Conservation (phyloP, 768 basidiomycete genomes). For the Hygrocybe coccinea region DNA sequence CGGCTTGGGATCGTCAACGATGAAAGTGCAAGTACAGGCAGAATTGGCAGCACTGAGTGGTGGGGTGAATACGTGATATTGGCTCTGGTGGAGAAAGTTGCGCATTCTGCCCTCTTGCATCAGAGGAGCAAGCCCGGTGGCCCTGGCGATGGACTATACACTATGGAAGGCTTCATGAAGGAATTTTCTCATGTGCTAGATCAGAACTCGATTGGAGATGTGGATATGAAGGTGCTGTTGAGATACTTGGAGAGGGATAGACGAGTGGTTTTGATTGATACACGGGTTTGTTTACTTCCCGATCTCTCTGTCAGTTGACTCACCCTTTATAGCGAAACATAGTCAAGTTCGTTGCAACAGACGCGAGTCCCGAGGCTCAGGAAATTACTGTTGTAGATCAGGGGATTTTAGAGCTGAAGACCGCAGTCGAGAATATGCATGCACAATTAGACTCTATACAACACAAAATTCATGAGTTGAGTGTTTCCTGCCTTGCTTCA, state of each 20-base stretch:
- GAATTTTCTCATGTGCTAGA: constrained; percentile 47
- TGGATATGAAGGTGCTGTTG: constrained; percentile 65
- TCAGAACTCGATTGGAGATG: constrained; percentile 44
- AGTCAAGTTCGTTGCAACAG: constrained; percentile 68
- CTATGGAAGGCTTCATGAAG: constrained; percentile 51
- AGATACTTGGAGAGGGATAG: constrained; percentile 78
- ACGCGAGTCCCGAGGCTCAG: constrained; percentile 30
- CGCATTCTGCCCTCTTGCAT: constrained; percentile 48
- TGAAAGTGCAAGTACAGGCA: constrained; percentile 33
- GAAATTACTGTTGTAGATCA: constrained; percentile 73
- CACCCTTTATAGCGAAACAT: constrained; percentile 40
- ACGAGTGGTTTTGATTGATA: constrained; percentile 55
- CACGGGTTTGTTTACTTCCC: constrained; percentile 48
- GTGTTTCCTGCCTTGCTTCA: constrained; percentile 8
- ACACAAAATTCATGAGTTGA: constrained; percentile 67
- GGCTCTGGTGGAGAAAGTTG: constrained; percentile 59
- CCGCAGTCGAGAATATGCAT: constrained; percentile 61
- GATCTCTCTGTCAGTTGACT: constrained; percentile 1
- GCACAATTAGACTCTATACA: constrained; percentile 67
- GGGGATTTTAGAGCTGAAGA: constrained; percentile 77
- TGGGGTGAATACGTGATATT: constrained; percentile 72
- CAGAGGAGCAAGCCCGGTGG: constrained; percentile 41
- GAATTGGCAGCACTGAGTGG: constrained; percentile 44
- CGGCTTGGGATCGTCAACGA: constrained; percentile 72
- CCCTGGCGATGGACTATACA: constrained; percentile 60